Evolutionary conservation across 1,284 basidiomycete species (phyloP), one percentile per base, ranked within the genome.

Genomic region (Tilletia caries): DNA sequence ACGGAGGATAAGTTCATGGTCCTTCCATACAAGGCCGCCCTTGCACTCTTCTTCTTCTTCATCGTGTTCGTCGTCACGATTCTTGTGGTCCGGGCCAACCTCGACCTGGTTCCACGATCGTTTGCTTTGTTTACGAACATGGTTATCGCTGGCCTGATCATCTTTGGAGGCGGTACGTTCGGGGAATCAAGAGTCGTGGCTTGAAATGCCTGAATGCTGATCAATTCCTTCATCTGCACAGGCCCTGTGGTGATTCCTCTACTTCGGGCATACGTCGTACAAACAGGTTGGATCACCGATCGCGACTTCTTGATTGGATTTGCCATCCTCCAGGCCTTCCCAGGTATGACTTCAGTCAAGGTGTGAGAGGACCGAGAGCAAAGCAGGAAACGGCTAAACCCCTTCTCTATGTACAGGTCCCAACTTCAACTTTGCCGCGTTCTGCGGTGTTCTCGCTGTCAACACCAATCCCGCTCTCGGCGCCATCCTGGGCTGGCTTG

Each of bases 391-490:
- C 77, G 86, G n/a, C n/a, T 32, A 37, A 8, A 64, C 25, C n/a
- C 33, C 25, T 34, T 18, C 27, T 32, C 10, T 6, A 5, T 23
- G 1, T 13, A 86, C 87, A 1, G 88, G 88, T 1, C 88, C 88
- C 15, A 88, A 88, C 77, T 89, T 89, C 81, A 87, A 88, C 77
- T 89, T 86, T 76, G 86, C 88, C 3, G 86, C 86, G 25, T 88
- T 87, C 74, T 85, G 89, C 37, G 88, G 88, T 25, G 85, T 86
- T 5, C 84, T 89, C 44, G 82, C 84, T 0, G 48, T 85, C 2
- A 78, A 79, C 0, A 71, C 68, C 3, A 76, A 83, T 23, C 79
- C 84, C 0, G 79, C 84, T 3, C 74, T 86, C 1, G 87, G 87
- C 2, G 87, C 86, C 0, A 43, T 88, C 3, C 78, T 88, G 4